A percentile compares a stretch with the other conserved stretches of the same genome.
Conservation (phyloP, 1,139 yeast species). For the Candida sanyaensis region DNA sequence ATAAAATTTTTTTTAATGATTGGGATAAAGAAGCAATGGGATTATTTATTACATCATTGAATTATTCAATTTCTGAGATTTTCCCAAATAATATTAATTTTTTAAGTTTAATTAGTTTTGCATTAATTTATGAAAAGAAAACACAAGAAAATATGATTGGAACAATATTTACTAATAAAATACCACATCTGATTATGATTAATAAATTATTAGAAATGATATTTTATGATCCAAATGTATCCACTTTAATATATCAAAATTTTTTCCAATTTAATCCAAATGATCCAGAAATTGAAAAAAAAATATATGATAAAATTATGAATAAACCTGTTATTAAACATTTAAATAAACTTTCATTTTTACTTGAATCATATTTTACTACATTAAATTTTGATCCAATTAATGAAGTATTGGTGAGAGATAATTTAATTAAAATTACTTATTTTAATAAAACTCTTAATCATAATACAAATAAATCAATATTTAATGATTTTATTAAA, state of each 20-base stretch:
- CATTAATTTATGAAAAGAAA: constrained; percentile 28
- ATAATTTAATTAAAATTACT: constrained; percentile 21
- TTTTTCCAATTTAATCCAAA: constrained; percentile 18
- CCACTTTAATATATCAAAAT: constrained; percentile 18
- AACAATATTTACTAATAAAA: constrained; percentile 22
- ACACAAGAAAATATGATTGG: constrained; percentile 22
- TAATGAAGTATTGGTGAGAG: constrained; percentile 23
- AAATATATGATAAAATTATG: constrained; percentile 18
- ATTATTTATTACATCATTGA: constrained; percentile 28
- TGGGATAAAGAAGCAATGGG: constrained; percentile 29
- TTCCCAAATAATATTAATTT: constrained; percentile 27
- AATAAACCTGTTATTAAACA: constrained; percentile 50
- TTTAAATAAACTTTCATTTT: constrained; percentile 48
- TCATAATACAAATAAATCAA: constrained; percentile 23
- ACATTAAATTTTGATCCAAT: constrained; percentile 19
- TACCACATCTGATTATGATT: constrained; percentile 26
- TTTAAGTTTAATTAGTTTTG: constrained; percentile 36
- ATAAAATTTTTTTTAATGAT: constrained; percentile 33
- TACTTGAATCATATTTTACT: constrained; percentile 39
- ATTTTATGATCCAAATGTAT: constrained; percentile 18
- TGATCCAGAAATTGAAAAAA: constrained; percentile 16
- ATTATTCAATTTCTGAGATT: constrained; percentile 24
- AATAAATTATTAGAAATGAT: constrained; percentile 24
- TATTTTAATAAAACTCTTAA: constrained; percentile 29
- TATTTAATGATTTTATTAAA: constrained; percentile 20